These are phyloP conservation scores for Monosporozyma yasuniensis DNA, from an alignment of 805 yeast genomes.

Conservation along the genomic window DNA sequence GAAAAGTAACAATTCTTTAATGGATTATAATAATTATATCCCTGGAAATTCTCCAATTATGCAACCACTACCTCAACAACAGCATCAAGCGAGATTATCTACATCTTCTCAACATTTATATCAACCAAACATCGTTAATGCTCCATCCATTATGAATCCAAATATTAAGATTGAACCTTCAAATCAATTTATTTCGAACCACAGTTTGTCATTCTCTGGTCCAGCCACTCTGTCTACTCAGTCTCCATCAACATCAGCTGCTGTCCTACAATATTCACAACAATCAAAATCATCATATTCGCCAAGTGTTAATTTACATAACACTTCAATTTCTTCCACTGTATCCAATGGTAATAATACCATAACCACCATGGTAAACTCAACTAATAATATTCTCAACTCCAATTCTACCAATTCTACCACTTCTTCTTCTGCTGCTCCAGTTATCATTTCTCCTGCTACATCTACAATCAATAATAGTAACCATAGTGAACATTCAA, in stretches of 20 bases:
- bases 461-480: not conserved
- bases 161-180: not conserved
- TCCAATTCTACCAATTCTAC: not conserved
- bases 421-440: not conserved
- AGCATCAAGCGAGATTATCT: conserved; percentile 6
- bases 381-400: not conserved
- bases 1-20: not conserved
- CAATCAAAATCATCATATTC: not conserved
- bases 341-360: not conserved
- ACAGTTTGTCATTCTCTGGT: not conserved
- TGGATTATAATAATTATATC: conserved; percentile 1
- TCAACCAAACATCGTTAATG: not conserved
- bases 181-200: not conserved
- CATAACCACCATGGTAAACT: not conserved
- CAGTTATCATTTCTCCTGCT: not conserved
- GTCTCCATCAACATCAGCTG: not conserved
- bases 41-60: not conserved
- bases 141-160: not conserved
- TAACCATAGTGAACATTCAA: not conserved
- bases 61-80: conserved; percentile 6
- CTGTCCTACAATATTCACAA: not conserved
- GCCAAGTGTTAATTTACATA: not conserved
- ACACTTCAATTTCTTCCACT: not conserved
- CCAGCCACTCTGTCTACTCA: not conserved
- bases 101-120: conserved; percentile 4